phyloP scores from a whole-genome alignment of 78 protist genomes.

The slime mould (Dictyostelium discoideum) region DNA sequence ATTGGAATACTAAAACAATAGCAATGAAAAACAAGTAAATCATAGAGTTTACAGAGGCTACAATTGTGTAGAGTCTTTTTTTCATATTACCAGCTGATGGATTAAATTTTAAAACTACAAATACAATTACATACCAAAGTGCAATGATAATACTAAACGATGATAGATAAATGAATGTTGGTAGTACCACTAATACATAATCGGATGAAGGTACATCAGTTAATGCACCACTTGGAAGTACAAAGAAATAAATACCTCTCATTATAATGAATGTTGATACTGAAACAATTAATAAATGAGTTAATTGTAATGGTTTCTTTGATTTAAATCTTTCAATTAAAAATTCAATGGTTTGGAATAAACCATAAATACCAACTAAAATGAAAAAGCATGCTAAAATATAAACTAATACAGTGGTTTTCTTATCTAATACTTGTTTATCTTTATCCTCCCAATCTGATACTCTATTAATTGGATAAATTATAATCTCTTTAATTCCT shows the following conservation, averaged over 20 bases:
- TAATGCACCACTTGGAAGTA: conserved; percentile 27
- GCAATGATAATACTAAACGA: conserved; percentile 20
- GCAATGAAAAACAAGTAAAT: conserved; percentile 40
- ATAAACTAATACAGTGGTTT: conserved; percentile 12
- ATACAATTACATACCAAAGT: conserved; percentile 35
- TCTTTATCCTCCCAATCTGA: background rate
- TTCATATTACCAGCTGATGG: background rate
- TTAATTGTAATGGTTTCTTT: background rate
- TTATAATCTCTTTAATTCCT: background rate
- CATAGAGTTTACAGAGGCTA: background rate
- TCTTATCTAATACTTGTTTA: background rate
- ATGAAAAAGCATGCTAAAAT: conserved; percentile 1
- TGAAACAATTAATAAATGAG: background rate
- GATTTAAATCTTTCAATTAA: background rate
- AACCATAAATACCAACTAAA: conserved; percentile 15
- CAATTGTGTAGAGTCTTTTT: background rate
- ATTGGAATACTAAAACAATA: conserved; percentile 41
- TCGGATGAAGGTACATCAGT: background rate
- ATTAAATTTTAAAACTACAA: background rate
- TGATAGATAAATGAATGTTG: conserved; percentile 47
- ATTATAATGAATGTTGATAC: conserved; percentile 25
- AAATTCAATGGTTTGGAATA: background rate
- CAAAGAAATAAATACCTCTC: conserved; percentile 34
- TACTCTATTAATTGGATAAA: background rate
- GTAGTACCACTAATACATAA: conserved; percentile 33